These are phyloP conservation scores for Entomortierella parvispora DNA, from an alignment of 192 early-diverging fungal genomes.

Conservation along the genomic window DNA sequence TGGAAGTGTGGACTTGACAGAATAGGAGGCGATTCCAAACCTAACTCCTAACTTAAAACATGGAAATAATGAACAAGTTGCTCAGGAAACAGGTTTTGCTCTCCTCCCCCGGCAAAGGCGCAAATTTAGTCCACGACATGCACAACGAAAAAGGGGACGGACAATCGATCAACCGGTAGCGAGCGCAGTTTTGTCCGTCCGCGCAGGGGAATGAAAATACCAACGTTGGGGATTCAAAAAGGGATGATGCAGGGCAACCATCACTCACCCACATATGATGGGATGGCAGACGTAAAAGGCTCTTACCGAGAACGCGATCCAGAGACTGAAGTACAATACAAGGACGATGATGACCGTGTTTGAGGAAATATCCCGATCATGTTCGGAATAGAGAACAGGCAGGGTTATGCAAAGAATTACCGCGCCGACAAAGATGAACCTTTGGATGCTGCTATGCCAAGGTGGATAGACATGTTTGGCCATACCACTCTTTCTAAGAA, in stretches of 20 bases:
- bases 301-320: slow-evolving; percentile 38
- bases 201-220: background rate
- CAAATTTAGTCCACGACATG: background rate
- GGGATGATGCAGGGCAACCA: no score
- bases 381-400: slow-evolving; percentile 20
- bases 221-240: no score
- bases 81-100: background rate
- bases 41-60: slow-evolving; percentile 14
- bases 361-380: slow-evolving; percentile 8
- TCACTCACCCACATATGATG: no score
- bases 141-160: background rate
- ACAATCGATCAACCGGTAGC: background rate
- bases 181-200: background rate
- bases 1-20: slow-evolving; percentile 26
- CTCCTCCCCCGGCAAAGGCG: background rate
- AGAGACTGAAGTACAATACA: slow-evolving; percentile 22
- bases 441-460: slow-evolving; percentile 33
- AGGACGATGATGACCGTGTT: slow-evolving; percentile 27
- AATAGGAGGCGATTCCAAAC: slow-evolving; percentile 15
- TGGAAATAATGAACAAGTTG: background rate
- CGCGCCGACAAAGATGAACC: slow-evolving; percentile 20
- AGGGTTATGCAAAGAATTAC: slow-evolving; percentile 34
- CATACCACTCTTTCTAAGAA: slow-evolving; percentile 3
- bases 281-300: no score
- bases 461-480: slow-evolving; percentile 40